phyloP scores from a whole-genome alignment of 139 green algal species.

The Microglena sp. region DNA sequence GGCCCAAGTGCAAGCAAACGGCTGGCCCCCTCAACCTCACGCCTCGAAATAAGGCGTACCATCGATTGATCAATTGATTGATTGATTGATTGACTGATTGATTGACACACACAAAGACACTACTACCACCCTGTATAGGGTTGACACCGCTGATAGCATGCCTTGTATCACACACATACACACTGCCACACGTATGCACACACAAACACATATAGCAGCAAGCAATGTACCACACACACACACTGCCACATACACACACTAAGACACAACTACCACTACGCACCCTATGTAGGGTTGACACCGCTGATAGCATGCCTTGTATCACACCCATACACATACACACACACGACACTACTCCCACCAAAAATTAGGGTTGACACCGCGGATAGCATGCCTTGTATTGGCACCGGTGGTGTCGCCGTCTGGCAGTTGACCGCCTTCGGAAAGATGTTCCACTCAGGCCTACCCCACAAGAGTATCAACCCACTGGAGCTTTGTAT shows the following conservation, averaged over 20 bases:
- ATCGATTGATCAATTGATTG: too few relatives aligned
- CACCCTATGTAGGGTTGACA: slow-evolving; percentile 42
- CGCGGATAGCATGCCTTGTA: slow-evolving; percentile 59
- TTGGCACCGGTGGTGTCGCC: slow-evolving; percentile 52
- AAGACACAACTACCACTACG: too few relatives aligned
- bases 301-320: slow-evolving; percentile 54
- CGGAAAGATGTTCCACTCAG: slow-evolving; percentile 57
- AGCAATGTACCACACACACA: too few relatives aligned
- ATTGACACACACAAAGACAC: too few relatives aligned
- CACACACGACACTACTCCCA: neutral
- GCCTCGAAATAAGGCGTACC: too few relatives aligned
- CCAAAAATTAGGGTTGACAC: slow-evolving; percentile 56
- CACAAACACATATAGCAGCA: too few relatives aligned
- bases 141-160: slow-evolving; percentile 55
- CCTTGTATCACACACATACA: slow-evolving; percentile 37
- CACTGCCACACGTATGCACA: neutral
- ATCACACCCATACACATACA: slow-evolving; percentile 17
- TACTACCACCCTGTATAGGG: too few relatives aligned
- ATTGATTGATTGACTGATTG: too few relatives aligned
- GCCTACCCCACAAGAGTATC: slow-evolving; percentile 54
- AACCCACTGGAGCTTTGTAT: slow-evolving; percentile 68
- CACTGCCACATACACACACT: too few relatives aligned
- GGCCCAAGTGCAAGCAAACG: too few relatives aligned
- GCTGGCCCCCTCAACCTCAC: too few relatives aligned
- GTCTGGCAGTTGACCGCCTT: slow-evolving; percentile 36